Evolutionary conservation across 257 asterid genomes (phyloP).

Genomic region (Nemophila menziesii): DNA sequence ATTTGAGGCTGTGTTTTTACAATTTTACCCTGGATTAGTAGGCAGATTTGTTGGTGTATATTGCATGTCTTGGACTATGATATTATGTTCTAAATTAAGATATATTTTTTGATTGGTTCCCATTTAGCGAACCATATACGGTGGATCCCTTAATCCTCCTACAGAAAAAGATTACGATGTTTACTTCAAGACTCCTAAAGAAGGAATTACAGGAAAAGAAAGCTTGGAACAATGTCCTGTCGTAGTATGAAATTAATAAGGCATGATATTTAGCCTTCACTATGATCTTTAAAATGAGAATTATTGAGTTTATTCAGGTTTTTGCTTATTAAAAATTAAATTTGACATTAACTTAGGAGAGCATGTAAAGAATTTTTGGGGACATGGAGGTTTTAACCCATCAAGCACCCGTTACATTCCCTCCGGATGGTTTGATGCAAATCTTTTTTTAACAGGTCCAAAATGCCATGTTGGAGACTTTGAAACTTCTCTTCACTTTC

Average conservation of each 20-base stretch:
- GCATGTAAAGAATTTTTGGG: too few species aligned
- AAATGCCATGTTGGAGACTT: too few species aligned
- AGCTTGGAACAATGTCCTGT: conserved; percentile 58
- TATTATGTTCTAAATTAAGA: background rate
- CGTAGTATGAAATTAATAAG: conserved; percentile 34
- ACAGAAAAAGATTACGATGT: conserved; percentile 74
- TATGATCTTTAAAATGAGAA: too few species aligned
- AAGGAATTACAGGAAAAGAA: conserved; percentile 89
- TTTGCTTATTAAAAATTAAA: too few species aligned
- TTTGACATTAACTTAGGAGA: too few species aligned
- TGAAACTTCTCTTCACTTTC: too few species aligned
- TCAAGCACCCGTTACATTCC: too few species aligned
- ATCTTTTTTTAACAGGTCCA: too few species aligned
- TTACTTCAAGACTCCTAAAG: conserved; percentile 62
- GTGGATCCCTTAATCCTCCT: conserved; percentile 94
- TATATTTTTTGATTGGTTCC: conserved; percentile 22
- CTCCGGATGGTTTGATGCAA: too few species aligned
- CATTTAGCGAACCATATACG: conserved; percentile 82
- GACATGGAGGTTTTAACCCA: too few species aligned
- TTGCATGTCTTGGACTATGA: background rate
- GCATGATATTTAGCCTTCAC: too few species aligned
- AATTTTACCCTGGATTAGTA: background rate
- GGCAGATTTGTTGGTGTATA: background rate
- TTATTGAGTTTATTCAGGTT: too few species aligned
- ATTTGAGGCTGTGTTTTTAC: conserved; percentile 48